phyloP scores from a whole-genome alignment of 176 grass and related monocot species.

The Guadua angustifolia region DNA sequence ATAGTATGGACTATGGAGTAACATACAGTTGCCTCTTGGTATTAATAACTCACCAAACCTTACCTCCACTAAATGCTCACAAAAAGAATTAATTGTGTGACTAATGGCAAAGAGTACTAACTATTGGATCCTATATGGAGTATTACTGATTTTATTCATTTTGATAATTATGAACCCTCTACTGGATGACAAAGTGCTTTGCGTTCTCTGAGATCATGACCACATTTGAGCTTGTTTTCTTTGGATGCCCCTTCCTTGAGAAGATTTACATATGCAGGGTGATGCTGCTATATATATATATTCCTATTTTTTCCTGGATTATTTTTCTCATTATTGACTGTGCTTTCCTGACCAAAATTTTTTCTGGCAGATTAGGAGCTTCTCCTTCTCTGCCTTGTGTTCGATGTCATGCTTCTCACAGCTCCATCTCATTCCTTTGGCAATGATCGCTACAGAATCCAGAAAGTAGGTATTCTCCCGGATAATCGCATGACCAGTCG shows the following conservation, averaged over 20 bases:
- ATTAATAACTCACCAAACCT: constrained; percentile 13
- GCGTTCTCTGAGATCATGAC: not conserved
- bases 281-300: not conserved
- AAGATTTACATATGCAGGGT: constrained; percentile 32
- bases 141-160: constrained; percentile 41
- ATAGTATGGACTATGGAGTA: constrained; percentile 13
- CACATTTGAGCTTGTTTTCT: not conserved
- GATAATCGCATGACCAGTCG: constrained; percentile 75
- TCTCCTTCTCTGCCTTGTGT: constrained; percentile 71
- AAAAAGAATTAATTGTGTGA: constrained; percentile 48
- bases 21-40: constrained; percentile 44
- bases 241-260: constrained; percentile 12
- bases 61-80: constrained; percentile 12
- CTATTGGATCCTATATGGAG: constrained; percentile 38
- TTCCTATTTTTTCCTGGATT: not conserved
- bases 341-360: constrained; percentile 79
- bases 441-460: constrained; percentile 67
- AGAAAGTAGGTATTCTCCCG: constrained; percentile 81
- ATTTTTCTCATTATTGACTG: constrained; percentile 23
- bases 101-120: constrained; percentile 16
- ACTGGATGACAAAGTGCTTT: not conserved
- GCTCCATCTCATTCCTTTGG: constrained; percentile 91
- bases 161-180: constrained; percentile 33
- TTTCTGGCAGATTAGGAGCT: constrained; percentile 90
- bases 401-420: constrained; percentile 72